Percentiles rank a stretch among this genome's conserved stretches.
phyloP scores from a whole-genome alignment of 2,329 filamentous ascomycete species.

The Pyrenophora seminiperda region DNA sequence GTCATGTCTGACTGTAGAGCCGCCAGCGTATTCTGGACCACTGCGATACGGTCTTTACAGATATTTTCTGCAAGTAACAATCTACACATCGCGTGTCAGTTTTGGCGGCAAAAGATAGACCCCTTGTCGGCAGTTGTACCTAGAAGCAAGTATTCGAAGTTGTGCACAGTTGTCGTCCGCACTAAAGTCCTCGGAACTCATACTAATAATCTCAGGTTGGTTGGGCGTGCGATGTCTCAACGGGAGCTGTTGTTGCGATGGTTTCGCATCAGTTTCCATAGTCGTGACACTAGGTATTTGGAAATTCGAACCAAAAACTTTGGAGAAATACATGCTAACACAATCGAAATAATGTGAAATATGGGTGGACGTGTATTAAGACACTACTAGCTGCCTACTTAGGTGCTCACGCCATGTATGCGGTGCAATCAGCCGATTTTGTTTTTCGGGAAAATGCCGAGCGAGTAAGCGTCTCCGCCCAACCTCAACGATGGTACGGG shows the following conservation, averaged over 20 bases:
- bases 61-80: slow-evolving; percentile 5
- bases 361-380: background rate
- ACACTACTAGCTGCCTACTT: slow-evolving; percentile 8
- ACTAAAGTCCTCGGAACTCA: background rate
- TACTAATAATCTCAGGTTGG: background rate
- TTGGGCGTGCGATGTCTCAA: too few species aligned
- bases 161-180: background rate
- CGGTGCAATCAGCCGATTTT: background rate
- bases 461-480: background rate
- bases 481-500: background rate
- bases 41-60: slow-evolving; percentile 8
- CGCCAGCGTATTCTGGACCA: slow-evolving; percentile 12
- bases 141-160: slow-evolving; percentile 1
- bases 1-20: slow-evolving; percentile 9
- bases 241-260: too few species aligned
- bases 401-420: slow-evolving; percentile 8
- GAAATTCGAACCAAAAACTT: too few species aligned
- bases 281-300: too few species aligned
- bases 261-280: too few species aligned
- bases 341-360: too few species aligned
- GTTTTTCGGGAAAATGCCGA: background rate
- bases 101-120: background rate
- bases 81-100: slow-evolving; percentile 1
- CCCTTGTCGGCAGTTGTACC: background rate
- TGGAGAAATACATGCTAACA: too few species aligned